Evolutionary conservation across 2,329 filamentous ascomycete species (phyloP), one percentile per base, ranked within the genome.

Genomic region (Claviceps monticola): DNA sequence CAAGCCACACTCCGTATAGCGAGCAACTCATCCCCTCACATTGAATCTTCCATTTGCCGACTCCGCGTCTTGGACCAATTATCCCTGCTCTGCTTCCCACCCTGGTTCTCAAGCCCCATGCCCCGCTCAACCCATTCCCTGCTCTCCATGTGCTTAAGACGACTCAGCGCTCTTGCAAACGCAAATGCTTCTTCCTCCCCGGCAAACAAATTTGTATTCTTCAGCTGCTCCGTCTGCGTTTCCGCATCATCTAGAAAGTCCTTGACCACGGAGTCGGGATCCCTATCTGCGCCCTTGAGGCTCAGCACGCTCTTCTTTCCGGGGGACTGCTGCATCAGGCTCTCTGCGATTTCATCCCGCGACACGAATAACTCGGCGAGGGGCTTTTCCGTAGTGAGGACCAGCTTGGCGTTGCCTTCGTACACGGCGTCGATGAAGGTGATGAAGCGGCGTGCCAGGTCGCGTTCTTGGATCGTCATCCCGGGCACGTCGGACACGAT

Each of bases 341-440:
- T 63, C 58, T 82, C 76, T 44, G 79, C 74, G 48, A 88, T 71
- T 64, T 90, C 86, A 16, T 79, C 73, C 16, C 79, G 74, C 21
- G 86, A 88, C 46, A 95, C 75, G 69, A 97, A 98, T 37, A 97
- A 80, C 64, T 95, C 83, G 7, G 81, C 80, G 2, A 98, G 73
- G 0, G 91, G 88, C 48, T 90, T 87, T 42, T 83, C 88, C 3
- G 87, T 90, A 0, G 93, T 98, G 52, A 98, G 78, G 16, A 97
- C 91, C 7, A 98, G 78, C 70, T 96, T 97, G n/a, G 89, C 90
- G 67, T 91, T 79, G 29, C 77, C 75, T 68, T 98, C 93, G 64
- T 98, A 98, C 4, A 96, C 84, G 5, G 93, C 91, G 65, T 98
- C 93, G 57, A 98, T 88, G 60, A 98, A 96, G 0, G 91, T 98